Evolutionary conservation across 2,329 filamentous ascomycete genomes (phyloP).

Genomic region (Claviceps fusiformis): DNA sequence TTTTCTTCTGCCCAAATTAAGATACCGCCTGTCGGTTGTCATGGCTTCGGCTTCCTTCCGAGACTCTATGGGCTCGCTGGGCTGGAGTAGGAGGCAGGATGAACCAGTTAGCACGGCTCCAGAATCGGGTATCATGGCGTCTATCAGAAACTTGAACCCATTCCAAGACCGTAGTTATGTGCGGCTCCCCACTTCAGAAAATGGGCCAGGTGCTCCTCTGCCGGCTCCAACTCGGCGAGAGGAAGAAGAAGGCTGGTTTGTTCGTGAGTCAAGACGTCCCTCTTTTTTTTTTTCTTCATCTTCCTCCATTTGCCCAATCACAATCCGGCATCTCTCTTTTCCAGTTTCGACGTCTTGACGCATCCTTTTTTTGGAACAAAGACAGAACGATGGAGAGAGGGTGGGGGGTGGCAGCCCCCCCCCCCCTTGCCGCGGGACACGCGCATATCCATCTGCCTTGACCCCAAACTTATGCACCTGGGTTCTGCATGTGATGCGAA

Average conservation of each 20-base stretch:
- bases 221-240: conserved; percentile 75
- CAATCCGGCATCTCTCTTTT: neutral
- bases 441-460: conserved; percentile 27
- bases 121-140: conserved; percentile 62
- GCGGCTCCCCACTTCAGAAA: conserved; percentile 71
- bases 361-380: conserved; percentile 3
- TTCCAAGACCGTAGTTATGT: conserved; percentile 82
- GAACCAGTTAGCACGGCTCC: conserved; percentile 58
- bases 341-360: conserved; percentile 10
- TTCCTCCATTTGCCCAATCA: neutral
- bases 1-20: neutral
- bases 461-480: conserved; percentile 15
- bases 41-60: conserved; percentile 88
- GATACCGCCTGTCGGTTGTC: conserved; percentile 1
- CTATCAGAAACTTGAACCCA: conserved; percentile 74
- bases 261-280: conserved; percentile 53
- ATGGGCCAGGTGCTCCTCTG: conserved; percentile 62
- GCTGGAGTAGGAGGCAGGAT: conserved; percentile 84
- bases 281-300: neutral
- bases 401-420: conserved; percentile 20
- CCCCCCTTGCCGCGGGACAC: conserved; percentile 35
- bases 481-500: conserved; percentile 28
- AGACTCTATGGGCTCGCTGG: conserved; percentile 87
- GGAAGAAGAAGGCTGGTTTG: conserved; percentile 92
- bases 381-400: neutral